Percentiles rank a stretch among this genome's conserved stretches.
Evolutionary conservation across 2,329 filamentous ascomycete species (phyloP).

Genomic region (Penicillium griseofulvum): DNA sequence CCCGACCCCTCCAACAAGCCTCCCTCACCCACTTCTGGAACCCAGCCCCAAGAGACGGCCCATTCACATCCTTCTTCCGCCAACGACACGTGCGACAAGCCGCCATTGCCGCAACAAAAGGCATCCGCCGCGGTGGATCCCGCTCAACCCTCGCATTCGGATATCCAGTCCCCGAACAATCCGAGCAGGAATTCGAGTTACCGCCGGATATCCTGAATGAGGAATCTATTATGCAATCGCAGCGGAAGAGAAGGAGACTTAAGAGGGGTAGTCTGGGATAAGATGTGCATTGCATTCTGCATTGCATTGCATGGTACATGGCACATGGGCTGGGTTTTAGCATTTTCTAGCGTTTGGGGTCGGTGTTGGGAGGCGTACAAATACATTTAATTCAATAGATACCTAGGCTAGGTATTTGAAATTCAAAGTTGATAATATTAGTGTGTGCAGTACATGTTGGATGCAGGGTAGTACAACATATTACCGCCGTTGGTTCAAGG

Average conservation of each 20-base stretch:
- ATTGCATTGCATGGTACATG: not conserved
- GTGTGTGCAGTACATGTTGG: not conserved
- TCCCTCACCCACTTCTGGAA: constrained; percentile 17
- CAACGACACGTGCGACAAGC: constrained; percentile 77
- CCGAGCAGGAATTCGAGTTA: constrained; percentile 69
- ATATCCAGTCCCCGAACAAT: constrained; percentile 70
- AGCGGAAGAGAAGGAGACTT: constrained; percentile 38
- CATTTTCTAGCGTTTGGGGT: constrained; percentile 14
- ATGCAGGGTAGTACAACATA: not conserved
- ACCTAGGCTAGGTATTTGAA: no score
- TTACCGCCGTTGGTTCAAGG: not conserved
- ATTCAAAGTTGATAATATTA: no score
- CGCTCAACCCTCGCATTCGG: constrained; percentile 70
- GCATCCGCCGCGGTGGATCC: constrained; percentile 63
- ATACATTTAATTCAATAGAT: not conserved
- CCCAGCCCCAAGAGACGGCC: constrained; percentile 46
- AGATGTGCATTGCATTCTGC: not conserved
- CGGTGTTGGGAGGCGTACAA: not conserved
- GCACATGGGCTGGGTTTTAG: constrained; percentile 10
- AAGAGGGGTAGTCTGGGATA: constrained; percentile 31
- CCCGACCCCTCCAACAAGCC: constrained; percentile 11
- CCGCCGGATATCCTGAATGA: constrained; percentile 58
- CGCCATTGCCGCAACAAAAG: constrained; percentile 57
- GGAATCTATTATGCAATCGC: constrained; percentile 43
- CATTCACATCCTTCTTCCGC: constrained; percentile 83